Percentiles rank a stretch among this genome's conserved stretches.
Conservation (phyloP, 2,329 filamentous ascomycete species). For the Fusarium falciforme region DNA sequence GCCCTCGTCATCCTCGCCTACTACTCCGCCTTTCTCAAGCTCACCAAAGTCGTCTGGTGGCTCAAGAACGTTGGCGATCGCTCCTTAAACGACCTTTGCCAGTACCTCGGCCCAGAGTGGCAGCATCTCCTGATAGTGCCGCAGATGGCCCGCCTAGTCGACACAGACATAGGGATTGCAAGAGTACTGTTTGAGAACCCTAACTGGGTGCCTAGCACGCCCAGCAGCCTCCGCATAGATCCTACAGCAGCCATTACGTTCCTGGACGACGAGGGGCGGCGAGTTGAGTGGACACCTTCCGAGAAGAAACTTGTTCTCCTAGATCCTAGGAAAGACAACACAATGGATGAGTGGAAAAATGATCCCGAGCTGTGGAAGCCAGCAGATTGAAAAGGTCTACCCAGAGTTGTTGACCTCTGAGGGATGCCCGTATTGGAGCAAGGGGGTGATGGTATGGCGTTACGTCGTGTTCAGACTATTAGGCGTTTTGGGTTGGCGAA, state of each 20-base stretch:
- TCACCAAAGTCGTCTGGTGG: conserved; percentile 62
- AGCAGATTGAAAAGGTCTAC: background rate
- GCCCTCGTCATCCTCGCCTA: conserved; percentile 65
- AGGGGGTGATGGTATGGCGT: background rate
- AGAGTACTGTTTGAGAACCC: conserved; percentile 58
- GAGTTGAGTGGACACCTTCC: conserved; percentile 33
- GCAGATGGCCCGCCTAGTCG: conserved; percentile 48
- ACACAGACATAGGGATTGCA: conserved; percentile 51
- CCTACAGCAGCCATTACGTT: conserved; percentile 27
- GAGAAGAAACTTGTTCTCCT: conserved; percentile 38
- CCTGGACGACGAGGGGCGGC: conserved; percentile 40
- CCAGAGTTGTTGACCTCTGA: background rate
- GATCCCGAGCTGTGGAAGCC: background rate
- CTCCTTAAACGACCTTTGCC: conserved; percentile 58
- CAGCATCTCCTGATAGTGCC: conserved; percentile 56
- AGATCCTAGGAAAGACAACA: conserved; percentile 14
- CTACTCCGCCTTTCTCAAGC: conserved; percentile 63
- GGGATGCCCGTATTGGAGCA: background rate
- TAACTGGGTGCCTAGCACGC: conserved; percentile 50
- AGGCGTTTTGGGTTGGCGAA: background rate
- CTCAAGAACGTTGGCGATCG: conserved; percentile 57
- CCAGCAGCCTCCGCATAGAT: conserved; percentile 25
- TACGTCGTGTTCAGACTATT: background rate
- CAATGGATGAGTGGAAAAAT: background rate
- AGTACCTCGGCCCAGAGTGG: conserved; percentile 56